Evolutionary conservation across 2,329 filamentous ascomycete species (phyloP), one percentile per base, ranked within the genome.

Genomic region (Fusarium cyanostomum): DNA sequence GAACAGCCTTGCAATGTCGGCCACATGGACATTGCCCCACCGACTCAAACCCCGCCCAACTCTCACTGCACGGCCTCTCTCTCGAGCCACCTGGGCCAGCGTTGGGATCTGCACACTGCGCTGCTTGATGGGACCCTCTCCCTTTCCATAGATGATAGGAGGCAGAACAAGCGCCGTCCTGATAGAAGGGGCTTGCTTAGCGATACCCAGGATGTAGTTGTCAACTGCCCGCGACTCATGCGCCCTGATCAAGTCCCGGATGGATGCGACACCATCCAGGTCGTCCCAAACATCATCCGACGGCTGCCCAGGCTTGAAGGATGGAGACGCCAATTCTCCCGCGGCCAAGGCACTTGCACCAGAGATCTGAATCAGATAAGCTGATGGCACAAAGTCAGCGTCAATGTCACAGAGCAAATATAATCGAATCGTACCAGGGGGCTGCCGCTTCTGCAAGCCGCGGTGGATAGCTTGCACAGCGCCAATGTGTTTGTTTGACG

Each of bases 91-190:
- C 21, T 69, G 64, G 3, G 71, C 67, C 0, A 81, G 71, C 12
- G 74, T 69, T 2, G 78, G 79, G 30, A 80, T 71, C 59, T 81
- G 79, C 5, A 80, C 71, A 52, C 78, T 80, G 12, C 77, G 72
- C 59, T 74, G 71, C 35, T 80, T 79, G 4, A 73, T 66, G 1
- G 75, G 73, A 0, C 79, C 79, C 13, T 72, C 50, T 0, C 78
- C 79, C 12, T 62, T 46, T 1, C 79, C 79, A 52, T 80, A 80
- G 37, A 79, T 77, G 8, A 77, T 72, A 18, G 77, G 77, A 12
- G 74, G 74, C 7, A 74, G 60, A 0, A 79, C 66, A 6, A 78
- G 54, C 0, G 77, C 77, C 0, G 76, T 78, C 37, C 73, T 74
- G 12, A 78, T 60, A 1, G 58, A 59, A 0, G 73, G 52, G 1